Base-by-base conservation (phyloP, 1,284 basidiomycete species). In the Puccinia triticina region DNA sequence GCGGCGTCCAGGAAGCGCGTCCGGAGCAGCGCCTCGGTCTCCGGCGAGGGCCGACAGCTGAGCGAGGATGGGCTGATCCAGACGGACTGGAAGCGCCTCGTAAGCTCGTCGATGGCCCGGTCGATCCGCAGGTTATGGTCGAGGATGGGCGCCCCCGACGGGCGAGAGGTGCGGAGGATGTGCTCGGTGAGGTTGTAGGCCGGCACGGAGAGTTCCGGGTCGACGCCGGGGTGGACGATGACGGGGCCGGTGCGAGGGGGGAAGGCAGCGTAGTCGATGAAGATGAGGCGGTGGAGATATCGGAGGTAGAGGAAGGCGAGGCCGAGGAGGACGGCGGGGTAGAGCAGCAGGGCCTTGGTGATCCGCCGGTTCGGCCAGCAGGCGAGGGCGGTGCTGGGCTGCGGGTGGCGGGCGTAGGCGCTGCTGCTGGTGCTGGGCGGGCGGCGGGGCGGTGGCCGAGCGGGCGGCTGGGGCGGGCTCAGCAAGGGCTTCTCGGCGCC, bases 221-320 rank as follows among this genome's bases (percentile, higher is more conserved):
- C n/a, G 11, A 1, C 4, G 34, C 73, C 73, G 50, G 73, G 73
- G 29, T 55, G 53, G 73, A 59, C 43, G 73, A 75, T 57, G 50
- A 55, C 53, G 2, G 53, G 53, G 21, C 50, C 55, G 55, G 53
- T 57, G 50, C 23, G 50, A 5, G 32, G 29, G 16, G 73, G 73
- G 50, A 57, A 55, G 1, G 73, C 55, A 1, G 55, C 43, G 32
- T 57, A 75, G 23, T 75, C 73, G 37, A 75, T 57, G 73, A 75
- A 75, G 73, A 75, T 55, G 4, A 55, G 32, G 2, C 53, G 29
- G 53, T 59, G 73, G 50, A 75, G 73, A 75, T 75, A 75, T 18
- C n/a, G n/a, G 23, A 75, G 43, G 26, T 75, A 75, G 37, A 75
- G 1, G 55, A 59, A 55, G 73, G 32, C n/a, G 2, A 43, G 23